These are phyloP conservation scores for Pseudogymnoascus sp. DNA, from an alignment of 2,329 filamentous ascomycete genomes.

Conservation along the genomic window DNA sequence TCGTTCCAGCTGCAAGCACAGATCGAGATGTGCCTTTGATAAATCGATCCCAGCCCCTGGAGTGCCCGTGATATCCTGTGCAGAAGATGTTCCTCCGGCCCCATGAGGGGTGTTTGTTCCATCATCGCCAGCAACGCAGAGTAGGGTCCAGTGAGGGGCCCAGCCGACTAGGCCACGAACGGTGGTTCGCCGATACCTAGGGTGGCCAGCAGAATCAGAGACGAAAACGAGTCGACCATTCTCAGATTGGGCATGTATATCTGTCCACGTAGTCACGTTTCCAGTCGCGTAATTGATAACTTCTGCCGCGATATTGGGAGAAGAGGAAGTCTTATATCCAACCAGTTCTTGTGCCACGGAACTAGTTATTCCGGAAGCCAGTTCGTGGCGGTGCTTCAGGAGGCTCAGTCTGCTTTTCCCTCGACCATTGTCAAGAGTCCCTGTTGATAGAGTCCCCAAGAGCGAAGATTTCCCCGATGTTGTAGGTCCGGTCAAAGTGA, in stretches of 20 bases:
- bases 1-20: constrained; percentile 73
- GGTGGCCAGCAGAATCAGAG: constrained; percentile 85
- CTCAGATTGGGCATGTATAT: constrained; percentile 75
- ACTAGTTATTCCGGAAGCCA: constrained; percentile 84
- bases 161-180: constrained; percentile 87
- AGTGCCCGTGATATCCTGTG: constrained; percentile 43
- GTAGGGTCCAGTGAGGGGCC: constrained; percentile 86
- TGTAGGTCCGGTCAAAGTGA: constrained; percentile 83
- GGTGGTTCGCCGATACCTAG: constrained; percentile 81
- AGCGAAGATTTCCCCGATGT: constrained; percentile 89
- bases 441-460: constrained; percentile 79
- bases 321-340: constrained; percentile 57
- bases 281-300: constrained; percentile 79
- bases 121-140: constrained; percentile 80
- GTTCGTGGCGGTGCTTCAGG: constrained; percentile 87
- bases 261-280: constrained; percentile 87
- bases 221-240: constrained; percentile 74
- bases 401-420: constrained; percentile 84
- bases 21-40: constrained; percentile 69
- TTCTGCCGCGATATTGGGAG: constrained; percentile 19
- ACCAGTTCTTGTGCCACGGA: constrained; percentile 91
- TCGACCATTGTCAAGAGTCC: constrained; percentile 81
- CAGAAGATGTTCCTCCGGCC: constrained; percentile 36
- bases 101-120: constrained; percentile 36
- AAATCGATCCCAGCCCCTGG: constrained; percentile 56